Evolutionary conservation across 2,329 filamentous ascomycete genomes (phyloP).

Genomic region (Chlorencoelia australis): DNA sequence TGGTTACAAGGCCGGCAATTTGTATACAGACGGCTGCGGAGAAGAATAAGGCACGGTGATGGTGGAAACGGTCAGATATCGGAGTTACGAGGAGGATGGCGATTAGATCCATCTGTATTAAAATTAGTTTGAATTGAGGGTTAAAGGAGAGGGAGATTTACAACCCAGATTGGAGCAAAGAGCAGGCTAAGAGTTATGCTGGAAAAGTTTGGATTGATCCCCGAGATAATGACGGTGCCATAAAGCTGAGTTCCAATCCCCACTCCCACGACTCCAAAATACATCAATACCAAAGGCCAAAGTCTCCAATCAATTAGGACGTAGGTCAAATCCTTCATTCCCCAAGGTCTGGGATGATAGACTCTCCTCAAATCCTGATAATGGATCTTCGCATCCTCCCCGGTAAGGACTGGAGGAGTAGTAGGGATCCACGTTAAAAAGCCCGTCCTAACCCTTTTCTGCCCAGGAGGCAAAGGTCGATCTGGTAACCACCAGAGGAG

Average conservation of each 20-base stretch:
- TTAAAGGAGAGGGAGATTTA: slow-evolving; percentile 33
- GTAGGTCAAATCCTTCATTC: slow-evolving; percentile 53
- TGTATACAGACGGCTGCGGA: slow-evolving; percentile 65
- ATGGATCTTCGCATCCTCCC: slow-evolving; percentile 70
- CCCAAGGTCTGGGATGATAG: slow-evolving; percentile 69
- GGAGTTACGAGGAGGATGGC: slow-evolving; percentile 80
- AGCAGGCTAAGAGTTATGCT: slow-evolving; percentile 70
- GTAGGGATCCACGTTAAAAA: slow-evolving; percentile 57
- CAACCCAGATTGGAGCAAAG: slow-evolving; percentile 87
- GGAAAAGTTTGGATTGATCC: slow-evolving; percentile 64
- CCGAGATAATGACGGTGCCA: slow-evolving; percentile 73
- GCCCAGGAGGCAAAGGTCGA: slow-evolving; percentile 65
- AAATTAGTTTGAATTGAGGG: slow-evolving; percentile 1
- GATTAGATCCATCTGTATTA: slow-evolving; percentile 65
- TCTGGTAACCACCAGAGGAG: slow-evolving; percentile 90
- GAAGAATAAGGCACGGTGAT: slow-evolving; percentile 72
- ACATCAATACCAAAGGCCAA: slow-evolving; percentile 83
- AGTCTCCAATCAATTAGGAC: slow-evolving; percentile 80
- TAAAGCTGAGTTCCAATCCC: slow-evolving; percentile 87
- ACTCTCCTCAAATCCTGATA: slow-evolving; percentile 75
- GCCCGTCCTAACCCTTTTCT: slow-evolving; percentile 34
- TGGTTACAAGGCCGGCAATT: slow-evolving; percentile 69
- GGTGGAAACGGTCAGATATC: slow-evolving; percentile 78
- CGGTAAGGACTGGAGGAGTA: slow-evolving; percentile 60
- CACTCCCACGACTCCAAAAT: slow-evolving; percentile 88